A percentile compares a stretch with the other conserved stretches of the same genome.
phyloP scores from a whole-genome alignment of 148 eudicot genomes.

The Chenopodium formosanum region DNA sequence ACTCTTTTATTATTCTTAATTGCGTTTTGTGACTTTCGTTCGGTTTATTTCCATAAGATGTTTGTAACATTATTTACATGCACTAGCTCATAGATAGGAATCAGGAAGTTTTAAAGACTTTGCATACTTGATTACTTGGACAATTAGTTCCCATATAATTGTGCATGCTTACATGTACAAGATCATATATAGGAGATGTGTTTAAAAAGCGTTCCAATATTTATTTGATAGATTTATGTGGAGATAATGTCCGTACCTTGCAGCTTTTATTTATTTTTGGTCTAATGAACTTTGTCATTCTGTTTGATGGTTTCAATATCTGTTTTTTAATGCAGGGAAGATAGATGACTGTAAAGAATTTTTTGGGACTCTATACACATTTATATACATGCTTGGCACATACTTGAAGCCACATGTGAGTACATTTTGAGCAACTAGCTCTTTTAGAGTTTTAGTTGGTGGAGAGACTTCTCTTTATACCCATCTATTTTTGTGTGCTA shows the following conservation, averaged over 20 bases:
- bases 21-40: background rate
- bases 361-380: constrained; percentile 58
- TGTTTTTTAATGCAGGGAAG: constrained; percentile 54
- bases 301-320: constrained; percentile 3
- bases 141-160: background rate
- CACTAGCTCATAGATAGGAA: no score
- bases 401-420: constrained; percentile 95
- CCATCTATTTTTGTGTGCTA: background rate
- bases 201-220: background rate
- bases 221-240: background rate
- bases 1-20: background rate
- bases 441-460: background rate
- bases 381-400: constrained; percentile 73
- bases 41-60: background rate
- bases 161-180: background rate
- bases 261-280: background rate
- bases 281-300: background rate
- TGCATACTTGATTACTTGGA: background rate
- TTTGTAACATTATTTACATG: background rate
- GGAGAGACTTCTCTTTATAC: background rate
- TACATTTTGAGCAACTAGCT: constrained; percentile 12
- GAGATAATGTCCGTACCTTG: background rate
- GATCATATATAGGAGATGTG: background rate
- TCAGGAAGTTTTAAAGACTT: background rate
- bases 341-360: constrained; percentile 68